Conservation (phyloP, 257 asterid species). For the Oldenlandia corymbosa region DNA sequence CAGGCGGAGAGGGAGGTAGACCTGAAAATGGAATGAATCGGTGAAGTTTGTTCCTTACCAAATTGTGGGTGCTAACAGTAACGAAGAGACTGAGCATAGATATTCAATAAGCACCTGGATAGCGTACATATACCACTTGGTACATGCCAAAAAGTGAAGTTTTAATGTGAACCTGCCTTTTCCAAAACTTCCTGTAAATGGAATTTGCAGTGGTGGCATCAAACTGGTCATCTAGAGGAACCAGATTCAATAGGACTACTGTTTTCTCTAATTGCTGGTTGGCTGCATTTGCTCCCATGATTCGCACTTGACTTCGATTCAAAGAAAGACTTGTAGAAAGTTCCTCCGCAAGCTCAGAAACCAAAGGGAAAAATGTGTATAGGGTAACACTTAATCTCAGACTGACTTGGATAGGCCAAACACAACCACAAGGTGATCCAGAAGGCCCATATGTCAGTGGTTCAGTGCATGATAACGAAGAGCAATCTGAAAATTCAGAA, state of each 20-base stretch:
- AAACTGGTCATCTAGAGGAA: constrained; percentile 53
- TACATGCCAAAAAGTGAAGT: constrained; percentile 59
- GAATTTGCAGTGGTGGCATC: constrained; percentile 41
- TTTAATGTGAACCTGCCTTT: constrained; percentile 42
- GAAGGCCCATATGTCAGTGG: constrained; percentile 69
- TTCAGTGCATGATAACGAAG: constrained; percentile 48
- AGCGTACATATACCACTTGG: constrained; percentile 62
- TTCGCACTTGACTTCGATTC: constrained; percentile 67
- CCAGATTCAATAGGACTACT: constrained; percentile 58
- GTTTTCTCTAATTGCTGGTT: constrained; percentile 64
- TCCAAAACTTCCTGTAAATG: constrained; percentile 71
- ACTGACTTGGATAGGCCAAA: constrained; percentile 64
- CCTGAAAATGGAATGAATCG: constrained; percentile 39
- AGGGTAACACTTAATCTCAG: constrained; percentile 49
- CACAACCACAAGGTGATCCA: constrained; percentile 79
- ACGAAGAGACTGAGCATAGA: too few species aligned
- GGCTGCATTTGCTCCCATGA: constrained; percentile 85
- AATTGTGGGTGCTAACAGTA: too few species aligned
- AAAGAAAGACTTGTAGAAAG: constrained; percentile 41
- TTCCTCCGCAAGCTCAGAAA: constrained; percentile 59
- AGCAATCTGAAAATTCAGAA: constrained; percentile 44
- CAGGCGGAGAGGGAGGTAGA: constrained; percentile 86
- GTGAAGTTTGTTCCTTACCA: too few species aligned
- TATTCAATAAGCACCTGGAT: constrained; percentile 69
- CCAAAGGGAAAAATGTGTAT: constrained; percentile 62